Conservation (phyloP, 139 green algal genomes). For the Picochlorum sp. region DNA sequence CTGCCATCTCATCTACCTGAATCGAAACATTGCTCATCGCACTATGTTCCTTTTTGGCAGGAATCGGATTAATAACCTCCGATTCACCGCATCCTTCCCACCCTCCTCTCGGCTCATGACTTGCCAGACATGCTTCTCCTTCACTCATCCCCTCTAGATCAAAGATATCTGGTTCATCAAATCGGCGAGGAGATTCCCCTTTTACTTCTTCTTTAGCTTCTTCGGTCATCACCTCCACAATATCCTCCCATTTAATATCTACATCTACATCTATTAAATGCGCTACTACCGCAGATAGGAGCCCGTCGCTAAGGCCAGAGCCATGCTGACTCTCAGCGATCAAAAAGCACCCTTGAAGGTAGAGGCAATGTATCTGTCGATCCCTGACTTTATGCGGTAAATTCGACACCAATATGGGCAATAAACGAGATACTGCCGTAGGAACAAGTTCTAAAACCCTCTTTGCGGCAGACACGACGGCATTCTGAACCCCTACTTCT, state of each 20-base stretch:
- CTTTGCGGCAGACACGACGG: slow-evolving; percentile 29
- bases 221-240: slow-evolving; percentile 51
- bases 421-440: slow-evolving; percentile 41
- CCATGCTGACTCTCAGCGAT: slow-evolving; percentile 49
- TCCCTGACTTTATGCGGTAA: slow-evolving; percentile 61
- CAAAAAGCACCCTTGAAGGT: slow-evolving; percentile 47
- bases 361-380: slow-evolving; percentile 62
- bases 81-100: slow-evolving; percentile 43
- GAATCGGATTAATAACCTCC: background rate
- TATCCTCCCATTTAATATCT: slow-evolving; percentile 85
- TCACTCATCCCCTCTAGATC: slow-evolving; percentile 70
- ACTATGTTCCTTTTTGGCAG: background rate
- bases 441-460: slow-evolving; percentile 63
- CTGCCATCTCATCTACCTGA: slow-evolving; percentile 43
- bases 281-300: slow-evolving; percentile 58
- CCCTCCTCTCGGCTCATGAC: slow-evolving; percentile 28
- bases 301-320: slow-evolving; percentile 39
- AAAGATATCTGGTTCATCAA: slow-evolving; percentile 67
- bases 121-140: slow-evolving; percentile 28
- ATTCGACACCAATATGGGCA: slow-evolving; percentile 43
- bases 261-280: slow-evolving; percentile 70
- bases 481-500: slow-evolving; percentile 33
- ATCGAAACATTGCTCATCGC: background rate
- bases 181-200: slow-evolving; percentile 18
- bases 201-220: slow-evolving; percentile 49